phyloP scores from a whole-genome alignment of 2,329 filamentous ascomycete genomes.

The Xylaria sp. region DNA sequence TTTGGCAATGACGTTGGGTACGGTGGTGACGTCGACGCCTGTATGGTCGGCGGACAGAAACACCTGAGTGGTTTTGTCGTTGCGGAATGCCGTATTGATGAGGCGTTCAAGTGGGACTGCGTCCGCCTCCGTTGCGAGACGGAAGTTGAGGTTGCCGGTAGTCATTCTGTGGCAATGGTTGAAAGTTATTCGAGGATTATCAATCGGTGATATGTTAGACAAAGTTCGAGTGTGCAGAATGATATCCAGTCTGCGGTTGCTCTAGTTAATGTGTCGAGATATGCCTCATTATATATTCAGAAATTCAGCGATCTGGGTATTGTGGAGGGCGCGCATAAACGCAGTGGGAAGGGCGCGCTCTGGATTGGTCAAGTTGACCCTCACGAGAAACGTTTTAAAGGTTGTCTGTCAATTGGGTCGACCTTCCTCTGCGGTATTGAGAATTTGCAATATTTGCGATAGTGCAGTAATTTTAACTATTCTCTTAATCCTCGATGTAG shows the following conservation, averaged over 20 bases:
- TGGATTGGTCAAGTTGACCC: not conserved
- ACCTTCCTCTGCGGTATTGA: not conserved
- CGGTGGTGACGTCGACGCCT: conserved; percentile 24
- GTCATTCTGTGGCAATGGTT: conserved; percentile 2
- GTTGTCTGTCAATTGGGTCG: not conserved
- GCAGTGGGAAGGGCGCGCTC: conserved; percentile 28
- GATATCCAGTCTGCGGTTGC: not conserved
- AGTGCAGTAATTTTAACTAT: not conserved
- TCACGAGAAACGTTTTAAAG: not conserved
- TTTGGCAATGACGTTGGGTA: conserved; percentile 29
- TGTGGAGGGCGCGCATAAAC: conserved; percentile 23
- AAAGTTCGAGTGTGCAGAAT: not conserved
- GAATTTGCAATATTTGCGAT: not conserved
- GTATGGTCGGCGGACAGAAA: conserved; percentile 37
- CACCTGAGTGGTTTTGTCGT: conserved; percentile 35
- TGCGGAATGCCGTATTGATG: conserved; percentile 39
- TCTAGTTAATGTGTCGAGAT: not conserved
- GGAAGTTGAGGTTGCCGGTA: conserved; percentile 32
- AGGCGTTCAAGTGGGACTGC: conserved; percentile 35
- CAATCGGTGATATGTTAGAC: not conserved
- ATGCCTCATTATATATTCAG: conserved; percentile 10
- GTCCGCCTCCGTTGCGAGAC: conserved; percentile 39
- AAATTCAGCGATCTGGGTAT: not conserved
- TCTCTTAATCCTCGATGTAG: not conserved
- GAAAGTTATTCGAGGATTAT: not conserved